phyloP scores from a whole-genome alignment of 2,329 filamentous ascomycete genomes.

The Rhexocercosporidium sp. region DNA sequence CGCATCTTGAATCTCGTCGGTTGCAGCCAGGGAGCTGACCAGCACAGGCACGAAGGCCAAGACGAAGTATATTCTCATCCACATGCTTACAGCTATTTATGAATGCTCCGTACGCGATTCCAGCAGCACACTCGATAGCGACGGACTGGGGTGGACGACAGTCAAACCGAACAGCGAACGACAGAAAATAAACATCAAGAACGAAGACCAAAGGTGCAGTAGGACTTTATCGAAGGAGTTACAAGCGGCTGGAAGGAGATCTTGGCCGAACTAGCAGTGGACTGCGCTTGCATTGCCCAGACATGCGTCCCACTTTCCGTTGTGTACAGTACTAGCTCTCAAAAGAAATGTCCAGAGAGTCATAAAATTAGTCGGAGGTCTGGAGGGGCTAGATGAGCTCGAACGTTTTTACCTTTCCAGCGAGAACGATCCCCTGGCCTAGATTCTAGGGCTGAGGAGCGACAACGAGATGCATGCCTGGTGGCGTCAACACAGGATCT shows the following conservation, averaged over 20 bases:
- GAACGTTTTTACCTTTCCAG: no score
- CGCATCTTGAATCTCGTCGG: slow-evolving; percentile 35
- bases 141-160: not conserved
- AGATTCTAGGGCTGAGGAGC: not conserved
- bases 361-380: slow-evolving; percentile 3
- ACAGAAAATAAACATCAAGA: not conserved
- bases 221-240: not conserved
- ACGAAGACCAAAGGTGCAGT: not conserved
- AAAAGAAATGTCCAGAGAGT: not conserved
- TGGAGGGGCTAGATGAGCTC: no score
- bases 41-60: slow-evolving; percentile 26
- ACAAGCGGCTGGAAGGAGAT: not conserved
- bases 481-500: not conserved
- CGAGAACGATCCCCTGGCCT: not conserved
- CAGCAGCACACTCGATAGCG: not conserved
- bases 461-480: not conserved
- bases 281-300: not conserved
- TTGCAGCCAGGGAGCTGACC: slow-evolving; percentile 25
- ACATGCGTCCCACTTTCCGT: not conserved
- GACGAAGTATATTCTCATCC: slow-evolving; percentile 18
- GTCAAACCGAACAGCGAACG: not conserved
- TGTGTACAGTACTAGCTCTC: not conserved
- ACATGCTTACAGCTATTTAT: slow-evolving; percentile 12
- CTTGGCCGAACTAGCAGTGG: not conserved
- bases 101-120: not conserved